phyloP scores from a whole-genome alignment of 768 basidiomycete species.

The Galerina marginata region DNA sequence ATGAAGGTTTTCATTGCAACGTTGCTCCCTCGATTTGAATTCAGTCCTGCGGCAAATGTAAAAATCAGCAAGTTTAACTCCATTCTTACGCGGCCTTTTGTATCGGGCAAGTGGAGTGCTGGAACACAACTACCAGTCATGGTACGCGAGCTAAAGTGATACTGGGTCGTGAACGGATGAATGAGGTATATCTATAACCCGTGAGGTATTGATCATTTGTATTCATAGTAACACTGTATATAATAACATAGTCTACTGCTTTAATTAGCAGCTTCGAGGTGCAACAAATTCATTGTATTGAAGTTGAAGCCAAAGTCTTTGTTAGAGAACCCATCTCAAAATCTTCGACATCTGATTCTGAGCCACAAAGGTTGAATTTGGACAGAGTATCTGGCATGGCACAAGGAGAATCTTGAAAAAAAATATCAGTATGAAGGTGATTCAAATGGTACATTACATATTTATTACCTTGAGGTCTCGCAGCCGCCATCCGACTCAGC shows the following conservation, averaged over 20 bases:
- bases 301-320: conserved; percentile 14
- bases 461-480: conserved; percentile 48
- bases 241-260: not conserved
- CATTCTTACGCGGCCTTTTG: conserved; percentile 55
- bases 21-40: conserved; percentile 50
- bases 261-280: not conserved
- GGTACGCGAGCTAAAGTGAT: conserved; percentile 23
- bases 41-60: conserved; percentile 44
- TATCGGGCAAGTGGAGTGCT: conserved; percentile 42
- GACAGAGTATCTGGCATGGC: conserved; percentile 6
- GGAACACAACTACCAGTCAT: conserved; percentile 49
- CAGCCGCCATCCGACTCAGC: conserved; percentile 49
- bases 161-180: not conserved
- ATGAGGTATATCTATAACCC: conserved; percentile 1
- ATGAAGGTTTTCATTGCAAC: conserved; percentile 56
- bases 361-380: not conserved
- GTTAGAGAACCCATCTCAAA: conserved; percentile 5
- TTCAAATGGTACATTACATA: not conserved
- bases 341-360: conserved; percentile 37
- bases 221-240: not conserved
- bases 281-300: not conserved
- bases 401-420: conserved; percentile 37
- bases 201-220: not conserved
- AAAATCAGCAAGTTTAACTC: conserved; percentile 53
- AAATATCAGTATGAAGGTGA: not conserved